Conservation (phyloP, 2,329 filamentous ascomycete species). For the Graphilbum fragrans region DNA sequence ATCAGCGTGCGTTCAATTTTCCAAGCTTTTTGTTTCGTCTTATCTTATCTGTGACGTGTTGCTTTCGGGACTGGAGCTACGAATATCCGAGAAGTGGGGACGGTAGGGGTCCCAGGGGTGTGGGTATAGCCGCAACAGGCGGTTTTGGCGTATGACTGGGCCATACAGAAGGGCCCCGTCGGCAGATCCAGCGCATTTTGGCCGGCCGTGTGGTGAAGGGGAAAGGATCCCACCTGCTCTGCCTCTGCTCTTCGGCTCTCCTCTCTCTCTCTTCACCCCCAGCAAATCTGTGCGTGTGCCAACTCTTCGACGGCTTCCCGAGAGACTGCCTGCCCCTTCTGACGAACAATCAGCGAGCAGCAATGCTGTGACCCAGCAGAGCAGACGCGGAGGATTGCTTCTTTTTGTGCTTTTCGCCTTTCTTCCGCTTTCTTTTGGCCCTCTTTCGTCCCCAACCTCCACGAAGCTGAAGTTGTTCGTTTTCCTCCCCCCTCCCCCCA, state of each 20-base stretch:
- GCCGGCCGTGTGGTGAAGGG: not conserved
- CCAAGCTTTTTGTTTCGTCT: too few relatives aligned
- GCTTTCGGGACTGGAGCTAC: not conserved
- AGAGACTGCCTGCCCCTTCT: not conserved
- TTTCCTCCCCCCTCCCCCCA: slow-evolving; percentile 2
- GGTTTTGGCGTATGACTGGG: not conserved
- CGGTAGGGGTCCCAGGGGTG: not conserved
- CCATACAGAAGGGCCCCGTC: not conserved
- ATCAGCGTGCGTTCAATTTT: too few relatives aligned
- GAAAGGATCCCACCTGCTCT: slow-evolving; percentile 2
- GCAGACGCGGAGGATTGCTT: not conserved
- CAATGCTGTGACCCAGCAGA: slow-evolving; percentile 1
- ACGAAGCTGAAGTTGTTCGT: too few relatives aligned
- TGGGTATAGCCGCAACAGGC: not conserved
- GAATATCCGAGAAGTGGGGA: slow-evolving; percentile 1
- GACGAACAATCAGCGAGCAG: not conserved
- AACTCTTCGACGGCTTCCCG: not conserved
- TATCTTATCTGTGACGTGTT: slow-evolving; percentile 5
- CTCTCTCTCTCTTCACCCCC: not conserved
- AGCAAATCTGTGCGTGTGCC: not conserved
- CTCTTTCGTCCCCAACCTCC: not conserved
- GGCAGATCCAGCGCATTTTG: slow-evolving; percentile 5
- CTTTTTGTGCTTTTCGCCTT: slow-evolving; percentile 1
- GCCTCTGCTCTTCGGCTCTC: not conserved
- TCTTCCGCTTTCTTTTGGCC: not conserved